Evolutionary conservation across 257 asterid genomes (phyloP), one percentile per base, ranked within the genome.

Genomic region (Leonotis leonurus): DNA sequence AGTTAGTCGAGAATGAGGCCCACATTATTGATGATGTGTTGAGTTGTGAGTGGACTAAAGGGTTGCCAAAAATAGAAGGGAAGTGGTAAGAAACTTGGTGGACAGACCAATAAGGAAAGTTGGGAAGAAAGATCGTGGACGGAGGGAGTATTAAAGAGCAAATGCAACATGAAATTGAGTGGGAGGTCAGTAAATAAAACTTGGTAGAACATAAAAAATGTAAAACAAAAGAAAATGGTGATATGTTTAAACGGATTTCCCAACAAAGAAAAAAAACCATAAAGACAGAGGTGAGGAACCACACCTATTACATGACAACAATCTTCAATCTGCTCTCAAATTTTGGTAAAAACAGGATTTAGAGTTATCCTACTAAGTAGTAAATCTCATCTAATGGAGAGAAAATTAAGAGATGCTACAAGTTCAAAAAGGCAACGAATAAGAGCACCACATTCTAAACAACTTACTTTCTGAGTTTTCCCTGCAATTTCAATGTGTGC

Each of bases 261-360:
- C 13, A 10, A 33, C 8, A 6, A 40, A 52, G 65, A 67, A 32
- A 14, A 16, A 57, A 18, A 59, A n/a, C 64, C 60, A 72, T 43
- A 33, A 49, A n/a, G n/a, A n/a, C n/a, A n/a, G n/a, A n/a, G n/a
- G n/a, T n/a, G n/a, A n/a, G n/a, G n/a, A n/a, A n/a, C n/a, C n/a
- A n/a, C n/a, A n/a, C n/a, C n/a, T n/a, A n/a, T n/a, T n/a, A n/a
- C n/a, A n/a, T n/a, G 36, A 30, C 36, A 30, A 37, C 21, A 22
- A 51, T 29, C 1, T 51, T 37, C 18, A 17, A n/a, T 11, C 27
- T 20, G 52, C 40, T 64, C 3, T 30, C 43, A 35, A 14, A 13
- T 26, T 63, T 9, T 26, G 13, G 35, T 33, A 46, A 3, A 6
- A 40, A 17, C 45, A 46, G 27, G 46, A 64, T 39, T 37, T 21